Evolutionary conservation across 352 stramenopile species (phyloP).

Genomic region (Phytophthora pisi): DNA sequence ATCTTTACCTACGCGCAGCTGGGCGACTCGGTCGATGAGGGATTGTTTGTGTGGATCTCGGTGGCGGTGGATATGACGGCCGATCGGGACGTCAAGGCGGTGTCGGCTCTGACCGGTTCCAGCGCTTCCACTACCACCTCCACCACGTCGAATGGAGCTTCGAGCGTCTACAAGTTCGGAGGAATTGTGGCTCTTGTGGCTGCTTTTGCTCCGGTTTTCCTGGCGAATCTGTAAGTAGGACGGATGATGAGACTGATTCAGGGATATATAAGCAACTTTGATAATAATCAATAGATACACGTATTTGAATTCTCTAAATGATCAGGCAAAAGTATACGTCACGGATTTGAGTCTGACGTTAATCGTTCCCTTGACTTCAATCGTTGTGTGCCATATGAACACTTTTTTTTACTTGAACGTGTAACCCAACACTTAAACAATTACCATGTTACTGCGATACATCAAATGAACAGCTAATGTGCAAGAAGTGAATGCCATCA

Average conservation of each 20-base stretch:
- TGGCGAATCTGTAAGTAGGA: not conserved
- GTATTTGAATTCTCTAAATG: no score
- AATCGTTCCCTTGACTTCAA: no score
- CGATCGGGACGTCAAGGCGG: constrained; percentile 3
- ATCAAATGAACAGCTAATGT: no score
- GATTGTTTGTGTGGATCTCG: constrained; percentile 26
- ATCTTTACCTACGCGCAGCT: constrained; percentile 24
- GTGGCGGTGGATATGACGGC: constrained; percentile 24
- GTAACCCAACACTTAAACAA: no score
- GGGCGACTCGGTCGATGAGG: constrained; percentile 7
- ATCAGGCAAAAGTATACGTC: no score
- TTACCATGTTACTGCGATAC: no score
- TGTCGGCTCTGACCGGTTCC: constrained; percentile 1
- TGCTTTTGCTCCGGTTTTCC: not conserved
- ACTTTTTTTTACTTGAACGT: no score
- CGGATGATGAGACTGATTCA: not conserved
- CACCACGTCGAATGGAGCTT: not conserved
- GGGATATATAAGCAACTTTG: no score
- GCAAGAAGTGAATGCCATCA: no score
- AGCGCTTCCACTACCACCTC: not conserved
- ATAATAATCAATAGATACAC: not conserved
- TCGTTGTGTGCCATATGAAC: no score
- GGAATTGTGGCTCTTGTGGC: not conserved
- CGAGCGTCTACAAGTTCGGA: not conserved
- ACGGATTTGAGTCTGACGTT: no score